Base-by-base conservation (phyloP, 179 eudicot species). In the Beta macrorhiza region DNA sequence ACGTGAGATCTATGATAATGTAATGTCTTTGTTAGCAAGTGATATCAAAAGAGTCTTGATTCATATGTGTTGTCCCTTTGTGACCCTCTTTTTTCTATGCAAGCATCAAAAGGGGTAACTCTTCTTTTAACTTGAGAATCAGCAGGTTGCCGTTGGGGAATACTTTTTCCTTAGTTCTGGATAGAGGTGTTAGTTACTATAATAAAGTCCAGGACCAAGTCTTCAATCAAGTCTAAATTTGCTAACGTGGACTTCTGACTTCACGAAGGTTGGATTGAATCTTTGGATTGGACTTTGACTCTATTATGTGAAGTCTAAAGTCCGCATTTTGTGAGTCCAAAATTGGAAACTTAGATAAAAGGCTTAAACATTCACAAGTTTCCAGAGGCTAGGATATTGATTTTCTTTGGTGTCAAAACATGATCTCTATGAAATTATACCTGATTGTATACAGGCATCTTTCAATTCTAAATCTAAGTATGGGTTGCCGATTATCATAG, bases 1-100 rank as follows among this genome's bases (percentile, higher is more conserved):
- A 53, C 44, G 53, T 14, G 47, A 52, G 76, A 73, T 51, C 62
- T 73, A 13, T 25, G 45, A 73, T 73, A 53, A 73, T 73, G 62
- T 29, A 25, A 0, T 53, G 20, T 53, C 25, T 29, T 22, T 53
- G 37, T 22, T 25, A 52, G 62, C 59, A 0, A 47, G 17, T 53
- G 20, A 6, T 11, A 20, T 3, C 14, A 7, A 53, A 1, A 42
- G 20, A 52, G 44, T n/a, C 10, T 5, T 52, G 42, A 11, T 72
- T 52, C 37, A 14, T 29, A 10, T 73, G 0, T 22, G 14, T 73
- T 53, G 6, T 6, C 25, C 25, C 15, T 12, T 6, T 49, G 10
- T 67, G 8, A 5, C n/a, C 13, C 17, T 11, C 4, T 51, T 22
- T 72, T 71, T 8, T 19, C 8, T 47, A 17, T 16, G 3, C 74